Evolutionary conservation across 768 basidiomycete species (phyloP).

Genomic region (Termitomyces sp.): DNA sequence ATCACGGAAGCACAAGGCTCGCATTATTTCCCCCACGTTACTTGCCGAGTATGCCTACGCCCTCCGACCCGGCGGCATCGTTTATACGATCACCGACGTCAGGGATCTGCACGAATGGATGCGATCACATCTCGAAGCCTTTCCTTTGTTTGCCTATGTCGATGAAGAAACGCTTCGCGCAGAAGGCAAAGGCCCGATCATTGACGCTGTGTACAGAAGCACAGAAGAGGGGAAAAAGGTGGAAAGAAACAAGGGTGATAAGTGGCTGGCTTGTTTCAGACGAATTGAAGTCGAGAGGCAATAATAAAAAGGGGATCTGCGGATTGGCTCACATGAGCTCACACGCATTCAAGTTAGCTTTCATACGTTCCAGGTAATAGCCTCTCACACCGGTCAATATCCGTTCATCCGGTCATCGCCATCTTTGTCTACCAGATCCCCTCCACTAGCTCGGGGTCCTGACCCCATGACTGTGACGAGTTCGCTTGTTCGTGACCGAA

Average conservation of each 20-base stretch:
- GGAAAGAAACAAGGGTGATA: constrained; percentile 83
- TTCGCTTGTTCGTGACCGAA: constrained; percentile 56
- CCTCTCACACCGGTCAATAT: constrained; percentile 15
- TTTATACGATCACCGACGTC: constrained; percentile 98
- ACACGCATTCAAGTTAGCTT: constrained; percentile 5
- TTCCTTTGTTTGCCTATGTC: constrained; percentile 83
- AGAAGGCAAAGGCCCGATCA: constrained; percentile 69
- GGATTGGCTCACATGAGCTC: constrained; percentile 1
- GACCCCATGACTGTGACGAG: constrained; percentile 63
- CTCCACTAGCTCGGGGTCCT: constrained; percentile 29
- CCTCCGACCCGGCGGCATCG: constrained; percentile 86
- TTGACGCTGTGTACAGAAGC: constrained; percentile 78
- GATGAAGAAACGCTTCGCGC: constrained; percentile 72
- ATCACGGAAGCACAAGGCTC: constrained; percentile 94
- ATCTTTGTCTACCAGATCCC: constrained; percentile 25
- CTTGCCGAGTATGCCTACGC: constrained; percentile 97
- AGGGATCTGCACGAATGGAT: constrained; percentile 95
- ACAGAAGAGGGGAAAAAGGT: constrained; percentile 99
- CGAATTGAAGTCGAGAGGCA: constrained; percentile 43
- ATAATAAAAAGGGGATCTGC: constrained; percentile 17
- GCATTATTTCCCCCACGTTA: constrained; percentile 97
- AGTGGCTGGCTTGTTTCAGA: constrained; percentile 90
- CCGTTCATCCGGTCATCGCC: constrained; percentile 37
- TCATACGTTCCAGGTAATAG: not conserved
- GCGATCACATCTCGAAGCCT: constrained; percentile 80